Percentiles rank a stretch among this genome's conserved stretches.
phyloP scores from a whole-genome alignment of 257 asterid genomes.

The Capsicum pubescens region DNA sequence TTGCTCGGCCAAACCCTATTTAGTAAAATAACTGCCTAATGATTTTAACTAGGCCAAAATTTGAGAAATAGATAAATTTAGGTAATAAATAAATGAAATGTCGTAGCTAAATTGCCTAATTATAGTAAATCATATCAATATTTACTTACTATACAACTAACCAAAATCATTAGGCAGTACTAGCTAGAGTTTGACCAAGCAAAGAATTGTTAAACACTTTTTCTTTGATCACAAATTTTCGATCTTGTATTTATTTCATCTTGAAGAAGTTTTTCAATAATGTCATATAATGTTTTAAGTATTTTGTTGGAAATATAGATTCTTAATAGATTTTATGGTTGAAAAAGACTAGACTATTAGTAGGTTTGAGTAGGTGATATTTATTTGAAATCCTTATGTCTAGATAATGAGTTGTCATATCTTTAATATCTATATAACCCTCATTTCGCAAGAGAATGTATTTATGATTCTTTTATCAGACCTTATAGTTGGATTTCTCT shows the following conservation, averaged over 20 bases:
- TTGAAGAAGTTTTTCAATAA: background rate
- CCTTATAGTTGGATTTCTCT: background rate
- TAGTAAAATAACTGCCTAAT: too few relatives aligned
- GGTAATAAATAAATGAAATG: too few relatives aligned
- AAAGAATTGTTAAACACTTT: background rate
- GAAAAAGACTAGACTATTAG: background rate
- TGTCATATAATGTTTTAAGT: background rate
- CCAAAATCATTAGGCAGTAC: background rate
- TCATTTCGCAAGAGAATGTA: background rate
- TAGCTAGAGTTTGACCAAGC: background rate
- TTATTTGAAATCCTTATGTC: constrained; percentile 10
- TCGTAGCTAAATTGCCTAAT: too few relatives aligned
- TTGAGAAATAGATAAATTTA: too few relatives aligned
- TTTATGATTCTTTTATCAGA: background rate
- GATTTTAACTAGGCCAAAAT: too few relatives aligned
- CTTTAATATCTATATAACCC: background rate
- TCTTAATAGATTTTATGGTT: background rate
- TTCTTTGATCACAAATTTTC: background rate
- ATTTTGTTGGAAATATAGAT: background rate
- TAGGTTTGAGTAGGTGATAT: constrained; percentile 4
- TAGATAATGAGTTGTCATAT: constrained; percentile 10
- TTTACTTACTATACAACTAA: background rate
- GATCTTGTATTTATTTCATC: background rate
- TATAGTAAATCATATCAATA: too few relatives aligned
- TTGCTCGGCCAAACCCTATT: too few relatives aligned